Evolutionary conservation across 1,139 yeast genomes (phyloP).

Genomic region (Arxiozyma slooffiae): DNA sequence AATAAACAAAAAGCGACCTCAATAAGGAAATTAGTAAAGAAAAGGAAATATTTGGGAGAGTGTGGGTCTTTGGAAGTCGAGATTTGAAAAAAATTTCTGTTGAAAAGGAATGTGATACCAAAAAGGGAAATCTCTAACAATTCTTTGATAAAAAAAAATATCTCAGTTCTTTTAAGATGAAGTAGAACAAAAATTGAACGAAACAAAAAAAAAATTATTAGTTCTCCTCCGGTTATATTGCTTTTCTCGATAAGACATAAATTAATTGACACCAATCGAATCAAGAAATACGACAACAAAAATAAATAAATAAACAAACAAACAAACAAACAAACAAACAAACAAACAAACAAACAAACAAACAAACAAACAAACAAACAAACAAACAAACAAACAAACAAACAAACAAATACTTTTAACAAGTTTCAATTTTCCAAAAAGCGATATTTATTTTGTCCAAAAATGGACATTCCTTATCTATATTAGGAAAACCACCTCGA

Average conservation of each 20-base stretch:
- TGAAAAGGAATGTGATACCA: background rate
- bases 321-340: too few relatives aligned
- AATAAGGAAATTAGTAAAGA: background rate
- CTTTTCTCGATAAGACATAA: background rate
- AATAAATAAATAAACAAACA: too few relatives aligned
- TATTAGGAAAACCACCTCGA: background rate
- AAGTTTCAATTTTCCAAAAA: background rate
- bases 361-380: too few relatives aligned
- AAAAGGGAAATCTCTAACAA: background rate
- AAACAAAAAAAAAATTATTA: too few relatives aligned
- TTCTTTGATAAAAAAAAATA: background rate
- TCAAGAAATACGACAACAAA: background rate
- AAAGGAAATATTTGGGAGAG: background rate
- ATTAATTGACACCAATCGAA: background rate
- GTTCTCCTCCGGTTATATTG: background rate
- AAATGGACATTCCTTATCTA: background rate
- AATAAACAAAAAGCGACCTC: background rate
- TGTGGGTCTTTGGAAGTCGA: background rate
- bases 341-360: too few relatives aligned
- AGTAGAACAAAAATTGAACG: too few relatives aligned
- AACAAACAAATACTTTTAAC: background rate
- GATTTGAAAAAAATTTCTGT: background rate
- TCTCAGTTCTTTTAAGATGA: background rate
- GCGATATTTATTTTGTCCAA: background rate
- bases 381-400: too few relatives aligned